Base-by-base conservation (phyloP, 208 protist genomes). In the Tritrichomonas musculus region DNA sequence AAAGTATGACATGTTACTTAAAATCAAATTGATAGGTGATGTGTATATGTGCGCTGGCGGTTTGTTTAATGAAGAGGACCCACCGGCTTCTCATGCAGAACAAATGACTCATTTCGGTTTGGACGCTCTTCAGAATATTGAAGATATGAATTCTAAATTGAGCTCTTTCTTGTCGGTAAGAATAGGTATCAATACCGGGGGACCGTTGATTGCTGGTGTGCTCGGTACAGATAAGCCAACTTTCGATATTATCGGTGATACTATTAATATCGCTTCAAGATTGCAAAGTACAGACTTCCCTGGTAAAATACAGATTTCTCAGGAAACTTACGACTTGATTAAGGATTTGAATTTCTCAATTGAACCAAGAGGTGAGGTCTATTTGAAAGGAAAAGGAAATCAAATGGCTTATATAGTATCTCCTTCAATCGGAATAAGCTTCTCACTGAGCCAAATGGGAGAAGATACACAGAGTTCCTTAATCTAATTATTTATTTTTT, bases 231-330 rank as follows among this genome's bases (percentile, higher is more conserved):
- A 82, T 82, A 82, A 82, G 41, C 73, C 73, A 47, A 53, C 50
- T 8, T 82, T 82, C 41, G 73, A 82, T 53, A 82, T 82, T 20
- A 82, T 82, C 20, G 73, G 73, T 50, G 73, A 82, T 30, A 5
- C 73, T 17, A 82, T 82, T 9, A 82, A 82, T 82, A 41, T 82
- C 50, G 73, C 73, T 50, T 33, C 73, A 53, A 82, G 73, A 82
- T 82, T 82, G 30, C 73, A 82, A 82, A 47, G n/a, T 1, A 82
- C 73, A n/a, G n/a, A 11, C 5, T 20, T 11, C 50, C 11, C 39
- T n/a, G 41, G 41, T 8, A 9, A 50, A 11, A 50, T 82, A 20
- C 73, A 82, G 11, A 82, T 82, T n/a, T 47, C n/a, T 20, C 11
- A 2, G 5, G 73, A 14, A 50, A 82, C 73, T 53, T 53, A 82